A percentile compares a stretch with the other conserved stretches of the same genome.
phyloP scores from a whole-genome alignment of 2,329 filamentous ascomycete genomes.

The Penicillium sp. region DNA sequence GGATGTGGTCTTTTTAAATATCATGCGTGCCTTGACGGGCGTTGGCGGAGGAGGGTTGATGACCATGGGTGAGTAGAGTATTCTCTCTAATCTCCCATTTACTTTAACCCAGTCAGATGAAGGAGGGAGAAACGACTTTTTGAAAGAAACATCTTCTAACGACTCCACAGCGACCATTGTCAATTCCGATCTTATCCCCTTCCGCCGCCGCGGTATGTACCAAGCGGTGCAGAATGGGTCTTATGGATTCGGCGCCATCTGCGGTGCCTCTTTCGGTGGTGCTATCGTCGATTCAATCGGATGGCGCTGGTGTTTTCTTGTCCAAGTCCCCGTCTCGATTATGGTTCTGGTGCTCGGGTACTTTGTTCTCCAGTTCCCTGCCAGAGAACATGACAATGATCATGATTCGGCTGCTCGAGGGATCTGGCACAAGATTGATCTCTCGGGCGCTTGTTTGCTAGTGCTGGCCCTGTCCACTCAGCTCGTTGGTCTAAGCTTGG shows the following conservation, averaged over 20 bases:
- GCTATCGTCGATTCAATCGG: constrained; percentile 50
- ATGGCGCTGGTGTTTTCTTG: constrained; percentile 59
- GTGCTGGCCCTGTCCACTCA: constrained; percentile 63
- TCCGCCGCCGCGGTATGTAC: constrained; percentile 72
- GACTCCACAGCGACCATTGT: constrained; percentile 70
- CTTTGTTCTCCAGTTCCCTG: constrained; percentile 56
- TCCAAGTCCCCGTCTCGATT: constrained; percentile 64
- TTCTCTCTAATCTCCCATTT: too few species aligned
- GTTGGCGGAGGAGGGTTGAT: constrained; percentile 74
- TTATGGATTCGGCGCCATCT: constrained; percentile 66
- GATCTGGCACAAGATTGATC: constrained; percentile 61
- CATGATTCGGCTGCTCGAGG: neutral
- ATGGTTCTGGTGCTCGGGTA: constrained; percentile 60
- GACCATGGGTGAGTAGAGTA: constrained; percentile 55
- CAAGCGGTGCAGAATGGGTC: constrained; percentile 68
- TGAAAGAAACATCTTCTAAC: too few species aligned
- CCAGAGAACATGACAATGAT: constrained; percentile 9
- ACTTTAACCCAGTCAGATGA: too few species aligned
- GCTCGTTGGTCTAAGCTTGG: constrained; percentile 50
- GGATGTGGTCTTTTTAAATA: constrained; percentile 71
- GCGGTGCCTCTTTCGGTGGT: constrained; percentile 53
- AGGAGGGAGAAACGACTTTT: too few species aligned
- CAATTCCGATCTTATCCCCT: constrained; percentile 73
- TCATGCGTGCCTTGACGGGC: constrained; percentile 71
- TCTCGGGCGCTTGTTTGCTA: constrained; percentile 61